These are phyloP conservation scores for Fraxinus greggii DNA, from an alignment of 305 asterid species.

Conservation along the genomic window DNA sequence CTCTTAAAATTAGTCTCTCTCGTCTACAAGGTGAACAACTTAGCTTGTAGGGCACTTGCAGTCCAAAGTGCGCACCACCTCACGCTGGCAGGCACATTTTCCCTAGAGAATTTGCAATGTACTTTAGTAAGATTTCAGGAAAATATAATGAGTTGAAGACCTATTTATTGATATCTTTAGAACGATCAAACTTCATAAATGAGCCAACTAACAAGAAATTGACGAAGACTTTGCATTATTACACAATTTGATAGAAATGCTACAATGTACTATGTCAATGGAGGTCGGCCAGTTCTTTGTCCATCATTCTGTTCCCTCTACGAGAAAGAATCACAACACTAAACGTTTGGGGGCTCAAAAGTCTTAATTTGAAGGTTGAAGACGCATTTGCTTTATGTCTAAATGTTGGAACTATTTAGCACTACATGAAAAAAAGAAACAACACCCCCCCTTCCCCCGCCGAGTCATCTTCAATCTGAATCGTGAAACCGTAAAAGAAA, in stretches of 20 bases:
- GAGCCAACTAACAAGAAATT: not conserved
- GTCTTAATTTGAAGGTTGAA: not conserved
- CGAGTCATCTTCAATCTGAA: no score
- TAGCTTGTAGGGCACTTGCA: not conserved
- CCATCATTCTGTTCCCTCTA: not conserved
- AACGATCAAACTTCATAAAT: not conserved
- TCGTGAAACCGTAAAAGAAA: no score
- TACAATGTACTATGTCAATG: not conserved
- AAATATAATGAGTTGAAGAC: not conserved
- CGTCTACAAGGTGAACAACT: not conserved
- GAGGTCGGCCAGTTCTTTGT: not conserved
- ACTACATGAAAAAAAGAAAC: not conserved
- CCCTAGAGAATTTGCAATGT: not conserved
- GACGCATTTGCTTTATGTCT: not conserved
- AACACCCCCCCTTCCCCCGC: no score
- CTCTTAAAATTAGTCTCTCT: no score
- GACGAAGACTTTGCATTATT: not conserved
- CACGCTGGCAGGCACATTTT: not conserved
- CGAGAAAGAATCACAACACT: not conserved
- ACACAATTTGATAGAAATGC: not conserved
- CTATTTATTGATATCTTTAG: not conserved
- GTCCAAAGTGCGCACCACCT: not conserved
- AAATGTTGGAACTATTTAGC: not conserved
- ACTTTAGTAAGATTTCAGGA: not conserved
- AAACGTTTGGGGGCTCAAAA: not conserved